Base-by-base conservation (phyloP, 495 filamentous ascomycete genomes). In the Penicillium salamii region DNA sequence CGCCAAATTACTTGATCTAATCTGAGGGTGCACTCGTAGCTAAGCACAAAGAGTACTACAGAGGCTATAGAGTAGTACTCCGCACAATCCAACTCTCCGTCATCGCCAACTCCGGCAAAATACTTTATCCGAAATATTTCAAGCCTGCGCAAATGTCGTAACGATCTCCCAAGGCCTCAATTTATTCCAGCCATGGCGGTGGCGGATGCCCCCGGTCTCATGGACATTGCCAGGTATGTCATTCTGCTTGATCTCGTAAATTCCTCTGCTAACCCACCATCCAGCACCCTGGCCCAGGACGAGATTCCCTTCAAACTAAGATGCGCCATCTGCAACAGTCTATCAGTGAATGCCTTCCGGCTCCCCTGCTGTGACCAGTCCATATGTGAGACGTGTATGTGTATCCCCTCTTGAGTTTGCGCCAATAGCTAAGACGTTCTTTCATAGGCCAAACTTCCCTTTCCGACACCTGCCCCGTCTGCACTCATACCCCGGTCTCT, bases 291-390 rank as follows among this genome's bases (percentile, higher is more conserved):
- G 23, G 75, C 83, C 11, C 84, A 87, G 49, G 89, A 91, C 44
- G 90, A 95, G 21, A 88, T 97, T 57, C 93, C 93, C 11, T 88
- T 88, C 60, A 97, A 97, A 81, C 81, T 97, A 42, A 83, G 90
- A 63, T 99, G 93, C 72, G 90, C 89, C 32, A 88, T 87, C 50
- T 97, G 93, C 71, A 93, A 85, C 67, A 89, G 88, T 63, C 77
- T 97, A 33, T 90, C 89, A n/a, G 72, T 92, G 50, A 91, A 96
- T 62, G 89, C 92, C 2, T 95, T 91, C 57, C 85, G 89, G 24
- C 72, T 96, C 9, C 91, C 91, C 6, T 99, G 93, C 67, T 99
- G 93, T 67, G 92, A 97, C 62, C 91, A 96, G 59, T 84, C 87
- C 19, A 95, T 97, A 48, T 97, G 95, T 71, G 88, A 92, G 61